Base-by-base conservation (phyloP, 2,329 filamentous ascomycete species). In the Alternaria sp. region DNA sequence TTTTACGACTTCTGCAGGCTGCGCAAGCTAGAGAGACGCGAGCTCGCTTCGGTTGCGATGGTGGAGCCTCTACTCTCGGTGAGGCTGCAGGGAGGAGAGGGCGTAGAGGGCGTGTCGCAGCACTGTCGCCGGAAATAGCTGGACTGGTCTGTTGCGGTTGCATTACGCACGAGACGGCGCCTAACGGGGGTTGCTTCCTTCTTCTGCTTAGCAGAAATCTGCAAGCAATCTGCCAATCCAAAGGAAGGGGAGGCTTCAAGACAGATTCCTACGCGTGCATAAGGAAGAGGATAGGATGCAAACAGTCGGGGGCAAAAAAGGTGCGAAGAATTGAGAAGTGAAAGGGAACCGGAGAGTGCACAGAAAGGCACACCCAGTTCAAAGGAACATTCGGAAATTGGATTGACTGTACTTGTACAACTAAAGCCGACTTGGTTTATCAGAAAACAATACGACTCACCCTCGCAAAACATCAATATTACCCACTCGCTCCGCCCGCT, bases 1-100 rank as follows among this genome's bases (percentile, higher is more conserved):
- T 68, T 65, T 69, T 69, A 15, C 68, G 66, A 25, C n/a, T 47
- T 54, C 68, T 64, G 59, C 68, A 70, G 23, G 68, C 65, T 40
- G 65, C 54, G 50, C 68, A 70, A n/a, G 68, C 68, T 30, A 65
- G 36, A 17, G 67, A 63, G 15, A 68, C 59, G 30, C 68, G 68
- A 28, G 55, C 58, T 45, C 67, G 58, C 47, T 69, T 69, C 21
- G 61, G 59, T 10, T 66, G 62, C 8, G 36, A 25, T 9, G 51
- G 54, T 25, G 54, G 43, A 30, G 55, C 25, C 12, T 66, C 62
- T 30, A 23, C 49, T 23, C 59, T 66, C 6, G 59, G 56, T 30
- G 62, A 54, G 21, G 63, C 28, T 43, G 64, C 63, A 17, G 68
- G 68, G 36, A 70, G 62, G 9, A 70, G 57, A 40, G 61, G 59